These are phyloP conservation scores for Trametes gibbosa DNA, from an alignment of 768 basidiomycete species.

Conservation along the genomic window DNA sequence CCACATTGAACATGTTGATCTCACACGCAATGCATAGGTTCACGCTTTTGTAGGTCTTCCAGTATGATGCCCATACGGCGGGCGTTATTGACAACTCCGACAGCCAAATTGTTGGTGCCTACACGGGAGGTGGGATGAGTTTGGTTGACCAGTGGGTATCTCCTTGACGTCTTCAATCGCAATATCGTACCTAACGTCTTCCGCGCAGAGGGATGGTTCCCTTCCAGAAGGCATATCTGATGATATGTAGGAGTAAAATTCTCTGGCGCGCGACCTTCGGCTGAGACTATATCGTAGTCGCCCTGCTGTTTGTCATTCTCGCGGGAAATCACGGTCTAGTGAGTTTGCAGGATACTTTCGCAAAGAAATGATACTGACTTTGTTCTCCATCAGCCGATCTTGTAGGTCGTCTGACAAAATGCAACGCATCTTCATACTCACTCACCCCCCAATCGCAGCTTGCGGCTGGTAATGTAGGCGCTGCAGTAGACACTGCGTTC, in stretches of 20 bases:
- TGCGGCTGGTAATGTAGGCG: constrained; percentile 61
- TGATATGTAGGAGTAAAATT: constrained; percentile 45
- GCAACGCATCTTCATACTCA: not conserved
- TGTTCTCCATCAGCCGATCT: constrained; percentile 44
- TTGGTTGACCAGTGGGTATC: constrained; percentile 53
- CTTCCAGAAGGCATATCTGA: constrained; percentile 62
- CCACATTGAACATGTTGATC: not conserved
- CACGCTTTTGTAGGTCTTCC: constrained; percentile 8
- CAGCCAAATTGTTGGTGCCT: constrained; percentile 36
- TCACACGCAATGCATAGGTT: constrained; percentile 1
- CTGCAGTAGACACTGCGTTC: not conserved
- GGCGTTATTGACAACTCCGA: not conserved
- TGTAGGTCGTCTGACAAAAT: constrained; percentile 39
- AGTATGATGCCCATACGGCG: not conserved
- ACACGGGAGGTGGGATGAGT: constrained; percentile 70
- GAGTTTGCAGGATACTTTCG: constrained; percentile 25
- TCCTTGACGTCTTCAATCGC: not conserved
- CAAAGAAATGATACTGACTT: not conserved
- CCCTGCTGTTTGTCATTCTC: constrained; percentile 59
- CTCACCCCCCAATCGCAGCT: constrained; percentile 32
- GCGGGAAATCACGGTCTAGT: constrained; percentile 79
- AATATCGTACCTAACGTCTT: not conserved
- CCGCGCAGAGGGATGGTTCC: constrained; percentile 59
- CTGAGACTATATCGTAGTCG: constrained; percentile 32
- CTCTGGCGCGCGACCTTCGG: not conserved